Evolutionary conservation across 2,329 filamentous ascomycete genomes (phyloP).

Genomic region (Pseudogymnoascus sp.): DNA sequence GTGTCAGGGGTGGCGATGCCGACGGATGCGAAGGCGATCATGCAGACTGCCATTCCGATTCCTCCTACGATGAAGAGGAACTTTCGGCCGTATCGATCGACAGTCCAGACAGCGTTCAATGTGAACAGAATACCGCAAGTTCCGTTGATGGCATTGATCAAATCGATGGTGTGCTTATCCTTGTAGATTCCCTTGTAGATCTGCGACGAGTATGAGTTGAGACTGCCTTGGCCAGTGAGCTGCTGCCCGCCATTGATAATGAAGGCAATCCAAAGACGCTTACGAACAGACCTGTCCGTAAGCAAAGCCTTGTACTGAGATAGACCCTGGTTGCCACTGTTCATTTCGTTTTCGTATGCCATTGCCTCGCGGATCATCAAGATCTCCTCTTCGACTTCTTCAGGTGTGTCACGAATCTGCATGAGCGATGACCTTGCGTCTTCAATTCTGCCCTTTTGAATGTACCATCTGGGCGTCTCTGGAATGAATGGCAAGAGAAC

Average conservation of each 20-base stretch:
- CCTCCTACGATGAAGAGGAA: constrained; percentile 64
- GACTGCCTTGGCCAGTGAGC: constrained; percentile 63
- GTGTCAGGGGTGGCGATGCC: constrained; percentile 48
- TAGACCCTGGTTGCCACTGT: constrained; percentile 55
- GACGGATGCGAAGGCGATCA: constrained; percentile 57
- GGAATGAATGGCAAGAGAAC: constrained; percentile 57
- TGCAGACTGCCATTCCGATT: constrained; percentile 62
- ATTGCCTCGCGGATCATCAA: constrained; percentile 59
- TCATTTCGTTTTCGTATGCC: constrained; percentile 65
- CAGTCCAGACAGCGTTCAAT: constrained; percentile 66
- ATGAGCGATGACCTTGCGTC: constrained; percentile 50
- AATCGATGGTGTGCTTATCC: constrained; percentile 51
- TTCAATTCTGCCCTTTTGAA: constrained; percentile 55
- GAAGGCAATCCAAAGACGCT: constrained; percentile 58
- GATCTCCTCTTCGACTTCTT: constrained; percentile 62
- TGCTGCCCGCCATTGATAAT: constrained; percentile 66
- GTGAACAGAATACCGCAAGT: constrained; percentile 69
- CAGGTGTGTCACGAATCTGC: constrained; percentile 56
- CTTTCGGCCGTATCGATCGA: constrained; percentile 64
- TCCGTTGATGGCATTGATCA: constrained; percentile 70
- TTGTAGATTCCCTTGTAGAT: constrained; percentile 68
- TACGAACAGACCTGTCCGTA: constrained; percentile 62
- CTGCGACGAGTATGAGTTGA: constrained; percentile 67
- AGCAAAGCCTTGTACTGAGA: constrained; percentile 62
- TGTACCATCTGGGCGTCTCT: constrained; percentile 64